A percentile compares a stretch with the other conserved stretches of the same genome.
Evolutionary conservation across 192 early-diverging fungal species (phyloP).

Genomic region (Coemansia sp.): DNA sequence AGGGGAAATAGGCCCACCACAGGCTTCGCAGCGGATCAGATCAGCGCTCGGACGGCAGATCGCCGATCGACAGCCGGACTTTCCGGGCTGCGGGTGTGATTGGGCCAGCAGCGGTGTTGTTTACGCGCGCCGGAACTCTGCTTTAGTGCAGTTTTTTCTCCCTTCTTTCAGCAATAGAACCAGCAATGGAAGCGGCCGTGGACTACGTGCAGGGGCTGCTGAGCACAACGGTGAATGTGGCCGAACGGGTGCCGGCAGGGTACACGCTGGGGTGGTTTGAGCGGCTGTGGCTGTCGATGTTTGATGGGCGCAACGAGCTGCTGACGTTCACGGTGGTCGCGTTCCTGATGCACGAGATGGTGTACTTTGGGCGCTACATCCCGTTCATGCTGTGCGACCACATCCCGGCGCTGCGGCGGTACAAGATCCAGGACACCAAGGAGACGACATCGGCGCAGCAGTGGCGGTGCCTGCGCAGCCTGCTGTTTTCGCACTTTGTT

Average conservation of each 20-base stretch:
- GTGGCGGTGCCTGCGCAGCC: constrained; percentile 67
- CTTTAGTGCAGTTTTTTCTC: not conserved
- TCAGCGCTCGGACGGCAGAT: too few relatives aligned
- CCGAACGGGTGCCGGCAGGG: constrained; percentile 25
- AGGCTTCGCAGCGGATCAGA: too few relatives aligned
- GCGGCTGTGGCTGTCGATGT: constrained; percentile 57
- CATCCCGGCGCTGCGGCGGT: constrained; percentile 79
- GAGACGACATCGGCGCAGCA: constrained; percentile 58
- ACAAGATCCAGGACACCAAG: constrained; percentile 80
- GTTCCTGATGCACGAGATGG: constrained; percentile 84
- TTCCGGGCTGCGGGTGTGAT: too few relatives aligned
- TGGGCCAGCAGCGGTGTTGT: too few relatives aligned
- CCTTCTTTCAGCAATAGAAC: not conserved
- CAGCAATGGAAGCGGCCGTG: constrained; percentile 9
- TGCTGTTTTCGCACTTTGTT: constrained; percentile 70
- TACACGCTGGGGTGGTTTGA: constrained; percentile 49
- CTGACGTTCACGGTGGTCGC: constrained; percentile 66
- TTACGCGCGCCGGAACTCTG: too few relatives aligned
- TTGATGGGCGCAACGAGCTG: constrained; percentile 64
- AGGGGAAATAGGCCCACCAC: too few relatives aligned
- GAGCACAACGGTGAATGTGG: constrained; percentile 25
- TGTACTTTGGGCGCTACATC: constrained; percentile 89
- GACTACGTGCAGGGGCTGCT: constrained; percentile 29
- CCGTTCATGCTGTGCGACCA: constrained; percentile 81
- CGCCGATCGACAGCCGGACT: too few relatives aligned